phyloP scores from a whole-genome alignment of 495 filamentous ascomycete species.

The Melanomma pulvis-pyrius region DNA sequence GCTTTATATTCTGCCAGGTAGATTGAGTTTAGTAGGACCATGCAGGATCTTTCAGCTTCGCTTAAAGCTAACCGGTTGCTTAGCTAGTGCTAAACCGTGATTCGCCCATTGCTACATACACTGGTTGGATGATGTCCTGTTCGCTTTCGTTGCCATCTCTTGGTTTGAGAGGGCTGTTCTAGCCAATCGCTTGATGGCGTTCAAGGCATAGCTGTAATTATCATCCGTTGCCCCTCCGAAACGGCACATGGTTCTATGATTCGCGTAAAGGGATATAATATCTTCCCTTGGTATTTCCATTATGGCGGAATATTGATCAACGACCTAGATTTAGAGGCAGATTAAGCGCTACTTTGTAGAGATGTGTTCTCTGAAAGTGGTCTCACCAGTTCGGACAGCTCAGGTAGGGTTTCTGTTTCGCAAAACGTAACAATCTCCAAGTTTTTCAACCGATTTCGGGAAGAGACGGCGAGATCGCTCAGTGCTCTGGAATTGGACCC shows the following conservation, averaged over 20 bases:
- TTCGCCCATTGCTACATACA: conserved; percentile 20
- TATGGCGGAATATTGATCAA: conserved; percentile 27
- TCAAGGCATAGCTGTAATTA: conserved; percentile 9
- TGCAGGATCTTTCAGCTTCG: conserved; percentile 22
- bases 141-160: conserved; percentile 6
- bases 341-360: not conserved
- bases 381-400: conserved; percentile 9
- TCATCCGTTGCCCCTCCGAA: conserved; percentile 17
- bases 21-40: conserved; percentile 15
- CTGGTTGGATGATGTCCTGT: conserved; percentile 2
- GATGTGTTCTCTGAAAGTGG: not conserved
- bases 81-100: not conserved
- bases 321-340: conserved; percentile 22
- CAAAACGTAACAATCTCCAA: conserved; percentile 31
- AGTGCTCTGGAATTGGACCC: conserved; percentile 13
- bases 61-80: conserved; percentile 17
- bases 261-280: conserved; percentile 20
- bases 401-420: conserved; percentile 16
- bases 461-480: conserved; percentile 7
- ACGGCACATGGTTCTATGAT: conserved; percentile 36
- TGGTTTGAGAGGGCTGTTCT: conserved; percentile 1
- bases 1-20: conserved; percentile 27
- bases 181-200: conserved; percentile 9
- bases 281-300: conserved; percentile 27
- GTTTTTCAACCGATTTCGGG: conserved; percentile 4